phyloP scores from a whole-genome alignment of 1,284 basidiomycete genomes.

The Sporisorium scitamineum region DNA sequence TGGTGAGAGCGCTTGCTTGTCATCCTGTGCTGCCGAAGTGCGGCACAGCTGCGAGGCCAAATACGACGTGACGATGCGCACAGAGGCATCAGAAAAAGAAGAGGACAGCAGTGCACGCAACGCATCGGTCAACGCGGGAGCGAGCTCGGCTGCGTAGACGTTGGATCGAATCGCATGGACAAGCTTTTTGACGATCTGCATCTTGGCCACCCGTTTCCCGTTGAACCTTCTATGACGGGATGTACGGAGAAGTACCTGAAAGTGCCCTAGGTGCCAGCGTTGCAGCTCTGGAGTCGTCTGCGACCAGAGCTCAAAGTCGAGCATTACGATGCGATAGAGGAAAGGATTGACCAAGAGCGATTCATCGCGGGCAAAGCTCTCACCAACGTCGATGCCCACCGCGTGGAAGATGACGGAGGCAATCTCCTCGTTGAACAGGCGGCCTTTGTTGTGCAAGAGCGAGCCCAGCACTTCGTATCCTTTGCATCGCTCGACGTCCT shows the following conservation, averaged over 20 bases:
- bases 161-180: conserved; percentile 77
- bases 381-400: conserved; percentile 76
- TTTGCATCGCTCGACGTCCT: conserved; percentile 57
- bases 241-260: conserved; percentile 77
- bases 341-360: conserved; percentile 80
- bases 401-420: conserved; percentile 85
- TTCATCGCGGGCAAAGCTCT: conserved; percentile 71
- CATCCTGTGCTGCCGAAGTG: conserved; percentile 50
- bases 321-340: conserved; percentile 83
- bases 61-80: conserved; percentile 87
- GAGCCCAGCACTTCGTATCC: conserved; percentile 83
- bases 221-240: conserved; percentile 74
- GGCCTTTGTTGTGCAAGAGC: conserved; percentile 79
- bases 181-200: conserved; percentile 78
- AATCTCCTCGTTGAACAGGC: conserved; percentile 80
- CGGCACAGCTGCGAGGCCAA: conserved; percentile 83
- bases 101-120: conserved; percentile 69
- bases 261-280: conserved; percentile 82
- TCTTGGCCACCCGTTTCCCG: conserved; percentile 58
- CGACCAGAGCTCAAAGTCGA: conserved; percentile 92
- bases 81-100: conserved; percentile 78
- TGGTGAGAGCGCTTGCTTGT: conserved; percentile 29
- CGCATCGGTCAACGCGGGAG: conserved; percentile 20
- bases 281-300: conserved; percentile 79
- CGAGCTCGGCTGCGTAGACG: conserved; percentile 10